Base-by-base conservation (phyloP, 306 rosid genomes). In the Sicyos baderoa region DNA sequence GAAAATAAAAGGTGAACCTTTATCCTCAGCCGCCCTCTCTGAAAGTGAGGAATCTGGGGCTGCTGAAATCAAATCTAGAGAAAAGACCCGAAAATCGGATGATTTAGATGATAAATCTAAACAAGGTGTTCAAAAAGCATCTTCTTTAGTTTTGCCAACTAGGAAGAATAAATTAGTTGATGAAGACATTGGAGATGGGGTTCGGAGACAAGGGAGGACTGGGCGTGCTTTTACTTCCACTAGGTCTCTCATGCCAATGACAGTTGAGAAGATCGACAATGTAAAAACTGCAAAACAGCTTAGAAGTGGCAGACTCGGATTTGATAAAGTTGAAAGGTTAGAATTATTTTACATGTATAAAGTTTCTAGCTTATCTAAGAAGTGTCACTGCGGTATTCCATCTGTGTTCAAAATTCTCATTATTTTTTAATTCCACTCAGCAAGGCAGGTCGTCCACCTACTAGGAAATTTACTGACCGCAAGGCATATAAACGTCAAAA, bases 361-460 rank as follows among this genome's bases (percentile, higher is more conserved):
- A 17, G 4, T 76, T 66, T n/a, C 77, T 42, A 59, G 57, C 54
- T 70, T 81, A 72, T 70, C 73, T 60, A 60, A 58, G 29, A 44
- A 71, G 45, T 50, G 47, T 32, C 68, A 27, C 5, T 54, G 16
- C 17, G 11, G 40, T 47, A 74, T 47, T 54, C 52, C 56, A 66
- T 22, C 29, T 57, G 49, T 27, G 13, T 71, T 12, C 52, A 35
- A 57, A 42, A 72, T 71, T 78, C 78, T 74, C 74, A 71, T 70
- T 7, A 66, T 80, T 82, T 81, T 42, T 77, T 59, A 72, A 79
- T 68, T 54, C 68, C 73, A 74, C 79, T 82, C 97, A 94, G 99
- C 87, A 90, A 88, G 86, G 87, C 88, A 54, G 99, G 99, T 70
- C 99, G 99, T 80, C 99, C 99, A 47, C 97, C 96, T 77, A 86